Base-by-base conservation (phyloP, 805 yeast species). In the Yarrowia sp. region DNA sequence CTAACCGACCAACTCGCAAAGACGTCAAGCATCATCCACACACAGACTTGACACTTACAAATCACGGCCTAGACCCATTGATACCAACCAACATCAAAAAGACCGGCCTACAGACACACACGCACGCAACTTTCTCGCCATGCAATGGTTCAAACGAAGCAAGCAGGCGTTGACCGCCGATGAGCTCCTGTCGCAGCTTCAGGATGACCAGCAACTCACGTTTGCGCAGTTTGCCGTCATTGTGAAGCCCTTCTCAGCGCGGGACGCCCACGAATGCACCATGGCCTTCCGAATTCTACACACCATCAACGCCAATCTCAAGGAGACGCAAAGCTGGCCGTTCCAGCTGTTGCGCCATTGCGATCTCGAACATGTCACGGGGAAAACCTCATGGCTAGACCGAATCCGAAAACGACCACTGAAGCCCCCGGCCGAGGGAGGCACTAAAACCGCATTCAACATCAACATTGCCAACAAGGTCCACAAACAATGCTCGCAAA, bases 281-380 rank as follows among this genome's bases (percentile, higher is more conserved):
- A 66, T 66, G 38, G 74, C 76, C 2, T 73, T 53, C 69, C 56
- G 69, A 15, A 74, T 74, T 24, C 69, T 73, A 43, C 58, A 69
- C 19, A 61, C 70, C 13, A 61, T 74, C 42, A 66, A 69, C 30
- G 66, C 68, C 20, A 74, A 74, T 61, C 69, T 69, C 44, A 66
- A 69, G 15, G 78, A 76, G 63, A 69, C 74, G 3, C 69, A 74
- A n/a, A 69, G 74, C 19, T 75, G 78, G 76, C 56, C 73, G 36
- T 76, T 74, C 70, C 53, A 70, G 30, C 68, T 74, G 65, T 71
- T 76, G 34, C 44, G 68, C 12, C 56, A 69, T 15, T 74, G 73
- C 68, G 76, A 75, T 53, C 75, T 76, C 60, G 72, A 70, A 50
- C 36, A 72, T 69, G 20, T 68, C 67, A 20, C 53, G n/a, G 55